A percentile compares a stretch with the other conserved stretches of the same genome.
These are phyloP conservation scores for Ceratobasidium sp. DNA, from an alignment of 1,284 basidiomycete genomes.

Conservation along the genomic window DNA sequence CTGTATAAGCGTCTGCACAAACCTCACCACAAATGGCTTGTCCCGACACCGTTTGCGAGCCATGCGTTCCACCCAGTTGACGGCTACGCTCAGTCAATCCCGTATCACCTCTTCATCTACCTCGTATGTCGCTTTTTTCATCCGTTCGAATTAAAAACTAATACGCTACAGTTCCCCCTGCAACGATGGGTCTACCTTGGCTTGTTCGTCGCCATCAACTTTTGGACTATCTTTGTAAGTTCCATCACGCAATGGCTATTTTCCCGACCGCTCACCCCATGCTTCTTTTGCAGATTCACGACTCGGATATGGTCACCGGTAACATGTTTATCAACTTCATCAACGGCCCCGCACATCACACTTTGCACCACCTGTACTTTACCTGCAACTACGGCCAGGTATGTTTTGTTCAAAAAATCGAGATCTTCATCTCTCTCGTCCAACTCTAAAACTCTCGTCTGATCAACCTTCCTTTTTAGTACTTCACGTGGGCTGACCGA, in stretches of 20 bases:
- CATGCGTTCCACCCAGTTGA: conserved; percentile 98
- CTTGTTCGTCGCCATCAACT: conserved; percentile 89
- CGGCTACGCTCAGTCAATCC: conserved; percentile 92
- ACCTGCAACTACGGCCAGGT: conserved; percentile 94
- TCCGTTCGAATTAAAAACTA: background rate
- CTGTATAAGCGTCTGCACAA: conserved; percentile 95
- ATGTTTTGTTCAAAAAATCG: conserved; percentile 42
- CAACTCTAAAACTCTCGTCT: conserved; percentile 40
- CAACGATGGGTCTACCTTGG: conserved; percentile 85
- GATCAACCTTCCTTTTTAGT: conserved; percentile 58
- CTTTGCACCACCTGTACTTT: conserved; percentile 95
- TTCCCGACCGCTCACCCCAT: background rate
- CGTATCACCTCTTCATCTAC: conserved; percentile 94
- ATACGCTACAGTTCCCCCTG: conserved; percentile 72
- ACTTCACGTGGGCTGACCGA: conserved; percentile 96
- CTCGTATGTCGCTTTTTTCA: conserved; percentile 54
- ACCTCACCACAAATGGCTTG: conserved; percentile 98
- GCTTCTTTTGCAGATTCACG: conserved; percentile 78
- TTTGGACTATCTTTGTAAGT: conserved; percentile 87
- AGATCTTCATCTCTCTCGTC: background rate
- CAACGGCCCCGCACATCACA: conserved; percentile 98
- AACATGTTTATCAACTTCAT: conserved; percentile 89
- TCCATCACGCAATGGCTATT: conserved; percentile 17
- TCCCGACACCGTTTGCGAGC: conserved; percentile 96
- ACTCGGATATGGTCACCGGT: conserved; percentile 99